Percentiles rank a stretch among this genome's conserved stretches.
phyloP scores from a whole-genome alignment of 139 green algal species.

The Zygnema cylindricum region DNA sequence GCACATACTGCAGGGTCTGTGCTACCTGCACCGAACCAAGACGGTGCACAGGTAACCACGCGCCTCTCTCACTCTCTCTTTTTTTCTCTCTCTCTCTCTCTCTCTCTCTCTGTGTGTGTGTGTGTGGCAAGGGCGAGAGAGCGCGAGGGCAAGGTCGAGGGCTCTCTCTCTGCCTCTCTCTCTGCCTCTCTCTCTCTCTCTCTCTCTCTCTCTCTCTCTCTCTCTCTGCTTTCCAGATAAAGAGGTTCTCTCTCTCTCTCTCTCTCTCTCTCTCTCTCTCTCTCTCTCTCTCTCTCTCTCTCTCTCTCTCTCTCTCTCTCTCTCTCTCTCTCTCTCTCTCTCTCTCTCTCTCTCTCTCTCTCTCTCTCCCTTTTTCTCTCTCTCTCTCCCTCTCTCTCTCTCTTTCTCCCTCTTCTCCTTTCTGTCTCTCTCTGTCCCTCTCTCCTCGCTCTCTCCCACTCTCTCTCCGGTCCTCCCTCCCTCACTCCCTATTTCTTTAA shows the following conservation, averaged over 20 bases:
- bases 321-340: too few species aligned
- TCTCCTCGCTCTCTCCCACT: neutral
- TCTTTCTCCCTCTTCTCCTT: neutral
- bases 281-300: too few species aligned
- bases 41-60: slow-evolving; percentile 49
- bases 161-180: too few species aligned
- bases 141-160: too few species aligned
- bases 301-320: too few species aligned
- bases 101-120: neutral
- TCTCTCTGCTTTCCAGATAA: too few species aligned
- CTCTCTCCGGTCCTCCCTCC: neutral
- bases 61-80: neutral
- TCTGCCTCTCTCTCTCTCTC: too few species aligned
- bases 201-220: too few species aligned
- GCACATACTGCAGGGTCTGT: slow-evolving; percentile 69
- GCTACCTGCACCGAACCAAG: slow-evolving; percentile 63
- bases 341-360: neutral
- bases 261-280: too few species aligned
- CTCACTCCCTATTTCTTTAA: neutral
- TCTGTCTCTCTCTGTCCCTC: neutral
- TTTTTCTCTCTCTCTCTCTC: neutral
- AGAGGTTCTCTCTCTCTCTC: too few species aligned
- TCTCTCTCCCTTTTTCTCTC: neutral
- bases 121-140: too few species aligned
- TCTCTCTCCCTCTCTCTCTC: neutral